A percentile compares a stretch with the other conserved stretches of the same genome.
Conservation (phyloP, 1,139 yeast genomes). For the Taphrina sp. region DNA sequence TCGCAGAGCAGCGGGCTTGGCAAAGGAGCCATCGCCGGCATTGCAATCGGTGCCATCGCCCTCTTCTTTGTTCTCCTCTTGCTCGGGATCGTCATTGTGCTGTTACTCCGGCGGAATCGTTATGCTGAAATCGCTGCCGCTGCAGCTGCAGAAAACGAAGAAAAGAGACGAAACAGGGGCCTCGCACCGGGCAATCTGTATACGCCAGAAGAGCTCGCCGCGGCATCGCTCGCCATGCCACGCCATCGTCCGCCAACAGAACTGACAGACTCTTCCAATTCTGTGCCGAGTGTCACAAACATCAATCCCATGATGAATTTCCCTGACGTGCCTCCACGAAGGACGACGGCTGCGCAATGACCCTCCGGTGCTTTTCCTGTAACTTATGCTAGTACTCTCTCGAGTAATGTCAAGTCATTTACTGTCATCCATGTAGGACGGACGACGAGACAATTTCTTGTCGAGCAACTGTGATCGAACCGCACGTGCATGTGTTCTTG, state of each 20-base stretch:
- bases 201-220: slow-evolving; percentile 8
- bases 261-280: slow-evolving; percentile 5
- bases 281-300: background rate
- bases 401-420: no score
- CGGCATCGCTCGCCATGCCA: background rate
- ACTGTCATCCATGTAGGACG: no score
- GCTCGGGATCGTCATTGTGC: slow-evolving; percentile 6
- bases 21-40: slow-evolving; percentile 23
- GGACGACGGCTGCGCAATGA: no score
- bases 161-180: slow-evolving; percentile 1
- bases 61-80: slow-evolving; percentile 18
- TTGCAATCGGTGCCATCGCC: slow-evolving; percentile 28
- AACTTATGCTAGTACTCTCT: no score
- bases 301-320: no score
- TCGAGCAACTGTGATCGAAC: no score
- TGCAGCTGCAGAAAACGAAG: slow-evolving; percentile 7
- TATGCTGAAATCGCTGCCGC: slow-evolving; percentile 17
- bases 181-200: slow-evolving; percentile 4
- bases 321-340: no score
- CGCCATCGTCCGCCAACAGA: slow-evolving; percentile 9
- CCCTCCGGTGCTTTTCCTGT: no score
- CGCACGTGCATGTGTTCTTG: no score
- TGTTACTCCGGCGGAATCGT: background rate
- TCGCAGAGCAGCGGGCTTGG: background rate
- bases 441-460: no score